These are phyloP conservation scores for Alternaria hordeiaustralica DNA, from an alignment of 2,329 filamentous ascomycete genomes.

Conservation along the genomic window DNA sequence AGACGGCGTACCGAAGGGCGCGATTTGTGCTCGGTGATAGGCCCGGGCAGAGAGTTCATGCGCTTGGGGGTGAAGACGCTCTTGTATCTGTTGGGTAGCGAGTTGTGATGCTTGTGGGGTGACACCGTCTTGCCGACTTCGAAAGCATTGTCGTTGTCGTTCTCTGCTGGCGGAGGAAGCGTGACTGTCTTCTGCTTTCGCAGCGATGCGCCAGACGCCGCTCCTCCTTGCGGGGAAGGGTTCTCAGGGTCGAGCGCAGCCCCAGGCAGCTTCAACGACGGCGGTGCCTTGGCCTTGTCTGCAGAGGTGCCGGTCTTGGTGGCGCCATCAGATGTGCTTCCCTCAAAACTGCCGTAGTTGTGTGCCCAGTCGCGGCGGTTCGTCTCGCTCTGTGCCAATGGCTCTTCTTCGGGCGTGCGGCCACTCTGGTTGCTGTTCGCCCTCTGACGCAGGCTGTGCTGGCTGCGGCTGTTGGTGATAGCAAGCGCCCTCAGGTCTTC, in stretches of 20 bases:
- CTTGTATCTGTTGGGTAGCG: slow-evolving; percentile 40
- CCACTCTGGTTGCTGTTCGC: slow-evolving; percentile 20
- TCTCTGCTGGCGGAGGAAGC: slow-evolving; percentile 22
- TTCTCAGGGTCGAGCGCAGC: slow-evolving; percentile 62
- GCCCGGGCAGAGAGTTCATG: slow-evolving; percentile 49
- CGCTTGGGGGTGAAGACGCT: slow-evolving; percentile 51
- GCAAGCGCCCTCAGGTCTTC: slow-evolving; percentile 35
- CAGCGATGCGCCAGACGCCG: slow-evolving; percentile 19
- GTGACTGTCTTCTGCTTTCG: slow-evolving; percentile 25
- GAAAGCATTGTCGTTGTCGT: slow-evolving; percentile 49
- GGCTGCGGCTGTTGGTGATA: slow-evolving; percentile 31
- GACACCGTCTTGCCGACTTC: slow-evolving; percentile 52
- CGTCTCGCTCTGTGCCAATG: slow-evolving; percentile 28
- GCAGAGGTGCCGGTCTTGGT: slow-evolving; percentile 9
- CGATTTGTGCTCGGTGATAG: slow-evolving; percentile 32
- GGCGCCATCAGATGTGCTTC: slow-evolving; percentile 52
- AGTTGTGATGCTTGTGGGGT: slow-evolving; percentile 37
- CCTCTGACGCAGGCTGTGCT: slow-evolving; percentile 21
- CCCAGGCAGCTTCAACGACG: slow-evolving; percentile 66
- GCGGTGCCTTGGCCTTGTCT: slow-evolving; percentile 46
- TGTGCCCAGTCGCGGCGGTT: slow-evolving; percentile 44
- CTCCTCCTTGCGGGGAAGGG: slow-evolving; percentile 20
- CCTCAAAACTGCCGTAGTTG: slow-evolving; percentile 70
- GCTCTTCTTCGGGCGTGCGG: slow-evolving; percentile 38
- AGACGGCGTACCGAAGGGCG: slow-evolving; percentile 49